These are phyloP conservation scores for Penicillium sp. DNA, from an alignment of 2,329 filamentous ascomycete species.

Conservation along the genomic window DNA sequence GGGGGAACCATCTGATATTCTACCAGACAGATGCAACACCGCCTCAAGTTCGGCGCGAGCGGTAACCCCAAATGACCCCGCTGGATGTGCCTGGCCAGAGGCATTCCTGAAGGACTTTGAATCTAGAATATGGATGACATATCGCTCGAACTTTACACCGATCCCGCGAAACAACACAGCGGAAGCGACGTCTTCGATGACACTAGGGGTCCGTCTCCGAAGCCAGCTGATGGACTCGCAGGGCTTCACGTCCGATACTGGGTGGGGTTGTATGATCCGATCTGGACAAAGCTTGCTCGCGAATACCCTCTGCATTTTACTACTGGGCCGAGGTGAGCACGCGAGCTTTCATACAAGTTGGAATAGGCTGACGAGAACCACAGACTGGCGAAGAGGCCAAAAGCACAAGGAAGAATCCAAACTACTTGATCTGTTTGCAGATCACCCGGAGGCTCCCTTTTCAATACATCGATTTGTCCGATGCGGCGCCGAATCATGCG, in stretches of 20 bases:
- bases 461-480: conserved; percentile 93
- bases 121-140: conserved; percentile 92
- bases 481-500: conserved; percentile 79
- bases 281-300: conserved; percentile 90
- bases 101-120: conserved; percentile 89
- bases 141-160: conserved; percentile 75
- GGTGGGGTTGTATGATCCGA: conserved; percentile 98
- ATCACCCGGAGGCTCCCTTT: conserved; percentile 78
- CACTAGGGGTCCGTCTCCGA: conserved; percentile 76
- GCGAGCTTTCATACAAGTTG: conserved; percentile 14
- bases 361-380: conserved; percentile 18
- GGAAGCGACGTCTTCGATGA: conserved; percentile 65
- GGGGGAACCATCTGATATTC: background rate
- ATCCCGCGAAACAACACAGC: conserved; percentile 76
- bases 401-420: conserved; percentile 58
- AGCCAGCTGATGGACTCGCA: conserved; percentile 70
- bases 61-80: conserved; percentile 5
- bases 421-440: conserved; percentile 77
- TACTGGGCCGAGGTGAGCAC: conserved; percentile 66
- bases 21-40: too few species aligned
- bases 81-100: conserved; percentile 64
- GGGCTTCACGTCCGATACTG: conserved; percentile 87
- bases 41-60: background rate
- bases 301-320: conserved; percentile 69
- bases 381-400: conserved; percentile 69